phyloP scores from a whole-genome alignment of 225 moss, liverwort and hornwort genomes.

The Ulota crispa region DNA sequence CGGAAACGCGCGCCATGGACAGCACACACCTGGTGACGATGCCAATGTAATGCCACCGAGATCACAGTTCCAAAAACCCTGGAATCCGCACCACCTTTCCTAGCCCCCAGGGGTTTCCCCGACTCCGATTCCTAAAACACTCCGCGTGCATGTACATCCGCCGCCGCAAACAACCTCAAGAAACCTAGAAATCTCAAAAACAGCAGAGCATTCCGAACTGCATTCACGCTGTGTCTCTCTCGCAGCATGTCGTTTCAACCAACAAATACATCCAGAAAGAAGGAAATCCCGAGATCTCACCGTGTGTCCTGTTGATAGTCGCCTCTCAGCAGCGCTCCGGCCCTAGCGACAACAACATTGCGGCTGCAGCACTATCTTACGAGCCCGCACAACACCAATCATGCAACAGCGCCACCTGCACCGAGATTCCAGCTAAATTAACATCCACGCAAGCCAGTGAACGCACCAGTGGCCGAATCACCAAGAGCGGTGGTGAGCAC shows the following conservation, averaged over 20 bases:
- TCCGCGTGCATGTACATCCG: too few species aligned
- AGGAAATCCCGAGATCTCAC: not conserved
- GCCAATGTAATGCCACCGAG: not conserved
- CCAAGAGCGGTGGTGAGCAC: too few species aligned
- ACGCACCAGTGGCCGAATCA: not conserved
- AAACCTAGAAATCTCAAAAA: not conserved
- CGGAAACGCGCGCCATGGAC: conserved; percentile 44
- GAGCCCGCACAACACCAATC: not conserved
- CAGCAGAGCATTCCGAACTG: not conserved
- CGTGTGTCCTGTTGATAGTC: not conserved
- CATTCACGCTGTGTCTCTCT: not conserved
- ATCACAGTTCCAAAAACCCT: not conserved
- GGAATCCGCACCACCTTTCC: not conserved
- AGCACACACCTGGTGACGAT: not conserved
- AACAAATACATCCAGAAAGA: not conserved
- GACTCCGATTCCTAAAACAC: not conserved
- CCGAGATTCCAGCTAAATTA: not conserved
- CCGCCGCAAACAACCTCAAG: too few species aligned
- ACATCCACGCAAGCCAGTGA: not conserved
- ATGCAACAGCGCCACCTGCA: not conserved
- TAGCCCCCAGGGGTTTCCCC: not conserved
- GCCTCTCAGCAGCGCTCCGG: not conserved
- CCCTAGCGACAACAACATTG: not conserved
- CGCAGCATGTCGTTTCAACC: not conserved
- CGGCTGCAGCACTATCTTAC: not conserved